A percentile compares a stretch with the other conserved stretches of the same genome.
These are phyloP conservation scores for Rosa hybrid DNA, from an alignment of 331 rosid genomes.

Conservation along the genomic window DNA sequence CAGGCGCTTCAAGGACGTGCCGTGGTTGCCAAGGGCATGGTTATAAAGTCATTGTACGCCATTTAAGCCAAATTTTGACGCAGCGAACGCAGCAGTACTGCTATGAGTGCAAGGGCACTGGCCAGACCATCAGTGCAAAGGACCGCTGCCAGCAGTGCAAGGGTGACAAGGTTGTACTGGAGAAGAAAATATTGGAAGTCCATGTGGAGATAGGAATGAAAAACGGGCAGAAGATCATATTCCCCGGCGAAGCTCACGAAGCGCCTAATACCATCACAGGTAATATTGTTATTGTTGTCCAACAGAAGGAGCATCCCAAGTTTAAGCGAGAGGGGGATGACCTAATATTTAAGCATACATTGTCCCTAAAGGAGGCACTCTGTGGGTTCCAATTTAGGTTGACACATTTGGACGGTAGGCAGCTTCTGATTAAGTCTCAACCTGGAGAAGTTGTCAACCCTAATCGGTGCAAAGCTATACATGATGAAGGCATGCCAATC, in stretches of 20 bases:
- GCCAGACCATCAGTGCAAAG: slow-evolving; percentile 73
- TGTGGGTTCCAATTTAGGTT: slow-evolving; percentile 79
- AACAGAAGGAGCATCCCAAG: slow-evolving; percentile 86
- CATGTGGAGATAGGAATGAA: slow-evolving; percentile 89
- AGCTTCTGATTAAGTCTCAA: slow-evolving; percentile 73
- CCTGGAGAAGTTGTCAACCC: slow-evolving; percentile 88
- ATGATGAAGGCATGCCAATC: slow-evolving; percentile 43
- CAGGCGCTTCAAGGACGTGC: slow-evolving; percentile 83
- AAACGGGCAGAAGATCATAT: slow-evolving; percentile 69
- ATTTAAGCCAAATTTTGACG: slow-evolving; percentile 81
- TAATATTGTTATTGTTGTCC: slow-evolving; percentile 70
- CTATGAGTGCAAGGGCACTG: slow-evolving; percentile 87
- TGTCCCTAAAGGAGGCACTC: slow-evolving; percentile 69
- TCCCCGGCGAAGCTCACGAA: slow-evolving; percentile 96
- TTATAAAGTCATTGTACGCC: slow-evolving; percentile 76
- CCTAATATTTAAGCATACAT: slow-evolving; percentile 61
- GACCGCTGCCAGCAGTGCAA: slow-evolving; percentile 85
- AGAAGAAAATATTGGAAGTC: slow-evolving; percentile 90
- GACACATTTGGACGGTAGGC: slow-evolving; percentile 73
- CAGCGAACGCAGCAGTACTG: slow-evolving; percentile 94
- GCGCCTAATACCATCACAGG: slow-evolving; percentile 84
- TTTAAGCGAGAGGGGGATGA: slow-evolving; percentile 73
- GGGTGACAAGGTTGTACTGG: slow-evolving; percentile 87
- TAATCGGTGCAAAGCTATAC: slow-evolving; percentile 32
- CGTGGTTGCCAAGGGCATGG: slow-evolving; percentile 90